phyloP scores from a whole-genome alignment of 331 rosid species.

The Malus hybrid region DNA sequence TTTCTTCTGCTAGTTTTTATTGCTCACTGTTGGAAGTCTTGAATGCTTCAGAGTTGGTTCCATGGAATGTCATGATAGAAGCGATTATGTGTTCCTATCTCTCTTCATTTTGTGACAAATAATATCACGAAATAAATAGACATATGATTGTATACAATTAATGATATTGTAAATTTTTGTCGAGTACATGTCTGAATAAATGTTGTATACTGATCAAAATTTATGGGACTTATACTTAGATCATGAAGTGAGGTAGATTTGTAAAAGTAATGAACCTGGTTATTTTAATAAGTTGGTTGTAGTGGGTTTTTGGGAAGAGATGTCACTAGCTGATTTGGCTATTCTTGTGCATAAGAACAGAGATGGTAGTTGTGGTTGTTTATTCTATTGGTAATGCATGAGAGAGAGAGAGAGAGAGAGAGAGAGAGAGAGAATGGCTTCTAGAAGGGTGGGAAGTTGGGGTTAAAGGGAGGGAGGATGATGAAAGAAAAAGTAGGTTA shows the following conservation, averaged over 20 bases:
- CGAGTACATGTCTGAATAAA: background rate
- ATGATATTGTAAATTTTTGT: background rate
- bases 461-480: slow-evolving; percentile 33
- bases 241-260: slow-evolving; percentile 2
- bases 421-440: slow-evolving; percentile 28
- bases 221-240: background rate
- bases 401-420: too few species aligned
- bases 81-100: background rate
- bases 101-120: background rate
- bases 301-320: slow-evolving; percentile 38
- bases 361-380: slow-evolving; percentile 60
- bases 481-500: slow-evolving; percentile 20
- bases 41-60: background rate
- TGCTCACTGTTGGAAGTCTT: background rate
- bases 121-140: too few species aligned
- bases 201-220: too few species aligned
- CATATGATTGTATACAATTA: too few species aligned
- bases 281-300: slow-evolving; percentile 41
- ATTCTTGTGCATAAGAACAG: slow-evolving; percentile 35
- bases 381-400: slow-evolving; percentile 27
- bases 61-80: background rate
- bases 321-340: slow-evolving; percentile 41
- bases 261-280: background rate
- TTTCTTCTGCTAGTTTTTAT: too few species aligned
- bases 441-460: slow-evolving; percentile 78